Base-by-base conservation (phyloP, 2,329 filamentous ascomycete genomes). In the Huntiella omanensis region DNA sequence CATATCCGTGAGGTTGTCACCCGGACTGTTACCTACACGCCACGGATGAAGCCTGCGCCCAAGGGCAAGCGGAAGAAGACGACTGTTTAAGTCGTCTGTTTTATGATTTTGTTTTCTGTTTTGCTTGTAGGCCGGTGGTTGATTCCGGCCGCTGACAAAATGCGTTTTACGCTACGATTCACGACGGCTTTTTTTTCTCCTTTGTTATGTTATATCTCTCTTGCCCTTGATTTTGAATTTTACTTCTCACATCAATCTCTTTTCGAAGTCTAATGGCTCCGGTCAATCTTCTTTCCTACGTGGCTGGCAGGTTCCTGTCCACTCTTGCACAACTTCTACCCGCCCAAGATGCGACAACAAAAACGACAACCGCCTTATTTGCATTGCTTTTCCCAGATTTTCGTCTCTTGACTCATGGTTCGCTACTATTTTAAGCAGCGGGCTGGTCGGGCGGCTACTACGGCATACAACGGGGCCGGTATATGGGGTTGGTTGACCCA, bases 11-110 rank as follows among this genome's bases (percentile, higher is more conserved):
- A 95, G 60, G 85, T 95, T 4, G 83, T 95, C 45, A 95, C 87
- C n/a, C 74, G 86, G 54, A 95, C 86, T 12, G 83, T 94, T 50
- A 94, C 84, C 36, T 94, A 92, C 62, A 93, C 83, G 59, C 81
- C 77, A 51, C 70, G 79, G 53, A 83, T 96, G 65, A 83, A 86
- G 53, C 83, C 87, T 17, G 85, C 87, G 34, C 88, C 86, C 5
- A 87, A 87, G 61, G 87, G 87, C 53, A 96, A 95, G 72, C 77
- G 86, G 65, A 80, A 87, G 65, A 92, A 84, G 68, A 61, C 69
- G 42, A 28, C 22, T 28, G 22, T 28, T 28, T 28, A 28, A 28
- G 17, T 15, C 3, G 13, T 33, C 28, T 35, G 17, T 13, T 19
- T 28, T 35, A 28, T 40, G 44, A 15, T 7, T 35, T 36, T 43